Percentiles rank a stretch among this genome's conserved stretches.
Conservation (phyloP, 441 rosid species). For the Syzygium syzygioides region DNA sequence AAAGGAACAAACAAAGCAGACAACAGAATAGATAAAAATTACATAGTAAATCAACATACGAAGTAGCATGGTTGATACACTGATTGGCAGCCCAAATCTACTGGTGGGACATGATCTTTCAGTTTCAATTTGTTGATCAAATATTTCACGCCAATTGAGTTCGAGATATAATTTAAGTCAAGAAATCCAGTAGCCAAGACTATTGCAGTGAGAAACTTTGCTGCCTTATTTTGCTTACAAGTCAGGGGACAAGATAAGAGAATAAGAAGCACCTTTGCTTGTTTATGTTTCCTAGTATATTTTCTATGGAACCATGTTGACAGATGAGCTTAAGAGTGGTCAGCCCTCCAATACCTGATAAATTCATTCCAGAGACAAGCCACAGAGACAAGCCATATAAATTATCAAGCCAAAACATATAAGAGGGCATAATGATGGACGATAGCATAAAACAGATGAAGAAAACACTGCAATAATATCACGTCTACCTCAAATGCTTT, state of each 20-base stretch:
- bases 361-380: neutral
- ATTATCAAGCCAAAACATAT: slow-evolving; percentile 7
- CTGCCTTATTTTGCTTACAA: neutral
- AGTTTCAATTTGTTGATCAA: neutral
- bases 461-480: too few species aligned
- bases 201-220: neutral
- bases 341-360: slow-evolving; percentile 78
- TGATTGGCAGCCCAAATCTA: neutral
- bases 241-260: neutral
- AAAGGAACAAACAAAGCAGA: neutral
- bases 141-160: neutral
- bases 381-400: neutral
- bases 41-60: neutral
- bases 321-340: slow-evolving; percentile 64
- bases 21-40: neutral
- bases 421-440: too few species aligned
- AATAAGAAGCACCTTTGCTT: slow-evolving; percentile 51
- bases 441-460: too few species aligned
- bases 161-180: neutral
- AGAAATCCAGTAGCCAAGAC: neutral
- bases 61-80: neutral
- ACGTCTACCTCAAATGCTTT: too few species aligned
- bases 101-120: neutral
- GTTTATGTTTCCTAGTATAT: slow-evolving; percentile 68
- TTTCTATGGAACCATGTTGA: too few species aligned